Evolutionary conservation across 78 protist genomes (phyloP).

Genomic region (Dictyostelium purpureum): DNA sequence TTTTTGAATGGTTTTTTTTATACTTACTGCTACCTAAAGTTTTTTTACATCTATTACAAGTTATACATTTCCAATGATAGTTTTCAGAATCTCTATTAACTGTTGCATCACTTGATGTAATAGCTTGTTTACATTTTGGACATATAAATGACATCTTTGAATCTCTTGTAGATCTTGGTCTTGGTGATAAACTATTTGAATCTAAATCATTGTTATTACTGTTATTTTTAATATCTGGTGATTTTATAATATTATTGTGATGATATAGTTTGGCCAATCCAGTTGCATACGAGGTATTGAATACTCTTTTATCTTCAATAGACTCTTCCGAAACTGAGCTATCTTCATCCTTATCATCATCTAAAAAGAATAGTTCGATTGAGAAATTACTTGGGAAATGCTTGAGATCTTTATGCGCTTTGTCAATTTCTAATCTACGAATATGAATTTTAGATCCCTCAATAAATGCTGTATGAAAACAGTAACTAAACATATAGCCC

Average conservation of each 20-base stretch:
- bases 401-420: constrained; percentile 85
- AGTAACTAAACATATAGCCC: constrained; percentile 84
- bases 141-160: constrained; percentile 10
- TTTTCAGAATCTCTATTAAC: constrained; percentile 25
- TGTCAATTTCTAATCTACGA: constrained; percentile 83
- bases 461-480: constrained; percentile 90
- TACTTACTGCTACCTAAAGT: constrained; percentile 18
- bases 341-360: constrained; percentile 10
- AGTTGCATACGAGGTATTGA: constrained; percentile 30
- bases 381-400: constrained; percentile 57
- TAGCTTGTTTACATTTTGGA: constrained; percentile 49
- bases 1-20: not conserved
- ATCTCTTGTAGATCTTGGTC: not conserved
- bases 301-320: not conserved
- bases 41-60: constrained; percentile 19
- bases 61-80: constrained; percentile 71
- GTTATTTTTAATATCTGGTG: not conserved
- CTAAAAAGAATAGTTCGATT: constrained; percentile 56
- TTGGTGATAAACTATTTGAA: not conserved
- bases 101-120: constrained; percentile 30
- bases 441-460: constrained; percentile 17
- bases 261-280: constrained; percentile 59
- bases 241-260: not conserved
- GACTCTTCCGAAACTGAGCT: constrained; percentile 1
- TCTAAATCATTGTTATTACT: not conserved